Base-by-base conservation (phyloP, 2,329 filamentous ascomycete species). In the Talaromyces verruculosus region DNA sequence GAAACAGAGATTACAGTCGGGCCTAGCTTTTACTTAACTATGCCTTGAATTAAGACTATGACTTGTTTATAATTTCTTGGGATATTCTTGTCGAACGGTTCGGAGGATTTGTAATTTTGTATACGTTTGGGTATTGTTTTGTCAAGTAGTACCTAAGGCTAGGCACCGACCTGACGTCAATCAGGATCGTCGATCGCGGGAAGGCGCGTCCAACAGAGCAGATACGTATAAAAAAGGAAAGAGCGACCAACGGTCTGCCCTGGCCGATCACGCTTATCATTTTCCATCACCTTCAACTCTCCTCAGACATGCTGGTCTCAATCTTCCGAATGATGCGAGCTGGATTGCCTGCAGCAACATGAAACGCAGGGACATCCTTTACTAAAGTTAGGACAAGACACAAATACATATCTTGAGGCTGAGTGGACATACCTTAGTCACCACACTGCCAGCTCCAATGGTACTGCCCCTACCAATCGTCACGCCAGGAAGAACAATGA, bases 391-490 rank as follows among this genome's bases (percentile, higher is more conserved):
- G 57, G 17, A 19, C 25, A 37, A 28, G 22, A 33, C 3, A 51
- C 58, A 33, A 45, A 22, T 43, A 41, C 11, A n/a, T 7, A 10
- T 25, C 28, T 37, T 6, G 28, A 62, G 15, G 2, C 2, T n/a
- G 28, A 51, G 11, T 17, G 13, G 57, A 41, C 71, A 60, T 68
- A 84, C 84, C 80, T 89, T 95, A 1, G 91, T 95, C 28, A 96
- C 92, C 3, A 96, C 91, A 74, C 89, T 92, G 0, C 90, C 91
- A 1, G 93, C 92, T 0, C 91, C 93, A 67, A 96, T 84, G 0
- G 89, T 91, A 4, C 82, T 84, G 0, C 92, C 92, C 64, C 84
- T 83, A 0, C 93, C 92, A 69, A 96, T 89, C 0, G 85, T 93
- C 28, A 96, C 88, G 0, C 92, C 92, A 0, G 91, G 88, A 51